Conservation (phyloP, 1,284 basidiomycete genomes). For the Apiotrichum gracile region DNA sequence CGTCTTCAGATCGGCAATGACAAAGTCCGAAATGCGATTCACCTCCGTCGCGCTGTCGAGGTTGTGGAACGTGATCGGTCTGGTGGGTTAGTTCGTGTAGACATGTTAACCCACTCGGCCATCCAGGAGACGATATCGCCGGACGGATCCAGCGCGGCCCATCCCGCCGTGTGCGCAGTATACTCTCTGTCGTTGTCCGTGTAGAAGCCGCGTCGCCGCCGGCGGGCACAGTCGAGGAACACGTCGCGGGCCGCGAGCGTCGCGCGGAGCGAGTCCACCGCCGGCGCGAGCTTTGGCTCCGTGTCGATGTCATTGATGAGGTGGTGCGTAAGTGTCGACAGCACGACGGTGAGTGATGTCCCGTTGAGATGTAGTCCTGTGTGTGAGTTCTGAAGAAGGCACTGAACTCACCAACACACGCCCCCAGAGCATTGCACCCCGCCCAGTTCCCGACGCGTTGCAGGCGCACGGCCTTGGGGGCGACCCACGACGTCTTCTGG, state of each 20-base stretch:
- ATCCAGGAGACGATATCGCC: conserved; percentile 24
- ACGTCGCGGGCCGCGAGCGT: conserved; percentile 29
- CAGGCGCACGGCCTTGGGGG: conserved; percentile 16
- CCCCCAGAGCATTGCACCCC: conserved; percentile 27
- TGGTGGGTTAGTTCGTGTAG: not conserved
- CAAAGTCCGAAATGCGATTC: conserved; percentile 22
- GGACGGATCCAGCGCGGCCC: conserved; percentile 16
- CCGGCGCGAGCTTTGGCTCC: conserved; percentile 20
- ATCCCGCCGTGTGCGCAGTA: conserved; percentile 22
- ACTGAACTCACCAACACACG: conserved; percentile 29
- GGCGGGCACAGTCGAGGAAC: conserved; percentile 24
- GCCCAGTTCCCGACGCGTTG: conserved; percentile 40
- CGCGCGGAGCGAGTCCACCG: conserved; percentile 18
- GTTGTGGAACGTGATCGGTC: conserved; percentile 29
- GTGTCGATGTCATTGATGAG: conserved; percentile 25
- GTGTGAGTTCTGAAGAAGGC: not conserved
- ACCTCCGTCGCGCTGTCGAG: conserved; percentile 35
- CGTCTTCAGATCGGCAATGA: conserved; percentile 25
- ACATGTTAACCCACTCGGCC: conserved; percentile 27
- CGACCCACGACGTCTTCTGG: conserved; percentile 16
- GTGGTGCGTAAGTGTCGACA: conserved; percentile 32
- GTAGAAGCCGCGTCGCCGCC: conserved; percentile 7
- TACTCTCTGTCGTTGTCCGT: conserved; percentile 9
- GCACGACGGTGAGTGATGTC: conserved; percentile 22
- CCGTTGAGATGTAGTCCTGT: conserved; percentile 25